Base-by-base conservation (phyloP, 192 early-diverging fungal genomes). In the Coemansia sp. region DNA sequence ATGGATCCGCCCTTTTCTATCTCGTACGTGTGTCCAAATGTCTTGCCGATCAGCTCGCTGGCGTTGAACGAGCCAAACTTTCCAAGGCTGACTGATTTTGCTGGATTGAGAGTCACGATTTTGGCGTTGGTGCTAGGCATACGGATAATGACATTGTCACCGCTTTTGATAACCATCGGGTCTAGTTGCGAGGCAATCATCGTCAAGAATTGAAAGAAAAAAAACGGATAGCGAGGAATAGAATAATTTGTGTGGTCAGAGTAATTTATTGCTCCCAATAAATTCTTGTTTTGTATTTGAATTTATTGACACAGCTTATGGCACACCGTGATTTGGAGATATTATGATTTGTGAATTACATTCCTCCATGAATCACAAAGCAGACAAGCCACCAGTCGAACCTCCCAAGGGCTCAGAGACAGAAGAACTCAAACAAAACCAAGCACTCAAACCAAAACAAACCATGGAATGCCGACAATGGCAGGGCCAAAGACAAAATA, bases 41-140 rank as follows among this genome's bases (percentile, higher is more conserved):
- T 41, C 40, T 41, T 41, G 40, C 40, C 40, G 40, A 98, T 91
- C n/a, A 98, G 82, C 67, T 88, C 91, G 70, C 91, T 86, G 10
- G 89, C 87, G 65, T 88, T 74, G 83, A 97, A 96, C 34, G 85
- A 85, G 38, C 97, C 97, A 86, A 98, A 97, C 78, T 97, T 98
- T 61, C 97, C 97, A 38, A 98, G 75, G 13, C 85, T 84, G n/a
- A 93, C 73, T 6, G 73, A 85, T 78, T 73, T 87, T 68, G 86
- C 86, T 18, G 90, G 77, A 62, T 89, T 87, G 46, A 93, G 66
- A 66, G 85, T 85, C 49, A 93, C 90, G 42, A 92, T 84, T 72
- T 97, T 97, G 64, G 87, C 71, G 83, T 95, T 96, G 54, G 88
- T 89, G 78, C 93, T 94, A 36, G 95, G 94, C 88, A 96, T 89